Conservation (phyloP, 2,329 filamentous ascomycete genomes). For the Nemania serpens region DNA sequence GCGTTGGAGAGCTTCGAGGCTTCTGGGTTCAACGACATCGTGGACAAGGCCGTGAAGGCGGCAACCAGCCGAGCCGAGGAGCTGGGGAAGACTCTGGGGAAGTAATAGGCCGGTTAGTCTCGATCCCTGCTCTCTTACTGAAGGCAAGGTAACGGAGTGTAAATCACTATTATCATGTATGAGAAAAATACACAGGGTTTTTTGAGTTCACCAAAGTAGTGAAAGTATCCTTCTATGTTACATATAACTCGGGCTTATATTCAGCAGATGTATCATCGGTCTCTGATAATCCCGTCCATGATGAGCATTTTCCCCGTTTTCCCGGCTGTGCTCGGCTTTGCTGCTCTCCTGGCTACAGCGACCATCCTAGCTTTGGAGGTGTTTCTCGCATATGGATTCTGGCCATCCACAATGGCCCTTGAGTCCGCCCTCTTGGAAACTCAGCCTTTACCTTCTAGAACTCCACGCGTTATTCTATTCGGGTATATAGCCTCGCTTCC, state of each 20-base stretch:
- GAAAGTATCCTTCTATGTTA: not conserved
- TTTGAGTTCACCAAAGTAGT: not conserved
- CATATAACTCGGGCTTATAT: no score
- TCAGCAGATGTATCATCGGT: not conserved
- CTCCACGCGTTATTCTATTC: no score
- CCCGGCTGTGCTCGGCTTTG: conserved; percentile 44
- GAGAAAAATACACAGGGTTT: not conserved
- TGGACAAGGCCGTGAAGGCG: conserved; percentile 53
- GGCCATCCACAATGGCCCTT: conserved; percentile 7
- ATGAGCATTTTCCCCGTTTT: conserved; percentile 46
- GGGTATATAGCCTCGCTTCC: no score
- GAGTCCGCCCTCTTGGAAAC: no score
- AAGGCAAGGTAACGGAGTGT: not conserved
- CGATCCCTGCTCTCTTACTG: not conserved
- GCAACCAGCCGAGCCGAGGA: conserved; percentile 49
- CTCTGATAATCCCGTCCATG: conserved; percentile 14
- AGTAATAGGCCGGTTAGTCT: conserved; percentile 15
- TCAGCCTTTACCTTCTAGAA: no score
- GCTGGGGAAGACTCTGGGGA: conserved; percentile 46
- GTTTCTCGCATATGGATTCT: conserved; percentile 45
- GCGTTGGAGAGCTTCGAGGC: conserved; percentile 54
- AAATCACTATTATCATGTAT: not conserved
- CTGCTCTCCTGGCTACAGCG: conserved; percentile 47
- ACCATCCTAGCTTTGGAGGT: conserved; percentile 48
- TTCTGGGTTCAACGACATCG: conserved; percentile 48